Percentiles rank a stretch among this genome's conserved stretches.
These are phyloP conservation scores for Cryptococcus sp. DNA, from an alignment of 1,284 basidiomycete genomes.

Conservation along the genomic window DNA sequence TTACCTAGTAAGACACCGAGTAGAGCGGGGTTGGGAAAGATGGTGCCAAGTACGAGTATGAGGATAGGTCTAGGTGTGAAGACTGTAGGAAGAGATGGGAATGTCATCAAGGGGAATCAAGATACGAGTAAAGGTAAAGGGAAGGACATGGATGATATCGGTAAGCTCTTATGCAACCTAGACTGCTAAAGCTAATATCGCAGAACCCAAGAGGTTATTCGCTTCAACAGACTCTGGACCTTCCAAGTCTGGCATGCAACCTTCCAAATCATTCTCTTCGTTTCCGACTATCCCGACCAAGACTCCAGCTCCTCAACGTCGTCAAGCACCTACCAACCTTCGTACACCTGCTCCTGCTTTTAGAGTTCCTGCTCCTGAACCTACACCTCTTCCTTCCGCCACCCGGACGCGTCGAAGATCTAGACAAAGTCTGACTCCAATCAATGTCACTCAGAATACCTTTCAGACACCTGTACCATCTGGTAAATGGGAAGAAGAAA, in stretches of 20 bases:
- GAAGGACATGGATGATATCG: conserved; percentile 29
- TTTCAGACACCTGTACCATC: conserved; percentile 19
- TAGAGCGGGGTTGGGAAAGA: conserved; percentile 8
- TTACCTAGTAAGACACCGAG: conserved; percentile 32
- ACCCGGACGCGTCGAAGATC: conserved; percentile 28
- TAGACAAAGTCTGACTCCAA: conserved; percentile 15
- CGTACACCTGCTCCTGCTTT: conserved; percentile 18
- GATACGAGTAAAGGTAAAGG: conserved; percentile 4
- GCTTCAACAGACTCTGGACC: conserved; percentile 6
- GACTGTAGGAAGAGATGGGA: conserved; percentile 26
- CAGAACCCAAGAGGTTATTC: conserved; percentile 32
- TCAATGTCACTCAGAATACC: not conserved
- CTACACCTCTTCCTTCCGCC: conserved; percentile 37
- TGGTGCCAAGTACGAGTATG: conserved; percentile 9
- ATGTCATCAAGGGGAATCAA: conserved; percentile 8
- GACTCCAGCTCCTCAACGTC: not conserved
- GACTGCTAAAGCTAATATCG: not conserved
- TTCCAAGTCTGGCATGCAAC: conserved; percentile 16
- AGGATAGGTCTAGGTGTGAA: conserved; percentile 23
- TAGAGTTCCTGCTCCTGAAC: conserved; percentile 7
- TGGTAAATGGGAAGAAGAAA: conserved; percentile 35
- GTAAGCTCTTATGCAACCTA: conserved; percentile 10
- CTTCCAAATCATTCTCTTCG: conserved; percentile 27
- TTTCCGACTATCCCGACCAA: conserved; percentile 17
- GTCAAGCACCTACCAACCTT: conserved; percentile 2